These are phyloP conservation scores for Margaritispora aquatica DNA, from an alignment of 495 filamentous ascomycete species.

Conservation along the genomic window DNA sequence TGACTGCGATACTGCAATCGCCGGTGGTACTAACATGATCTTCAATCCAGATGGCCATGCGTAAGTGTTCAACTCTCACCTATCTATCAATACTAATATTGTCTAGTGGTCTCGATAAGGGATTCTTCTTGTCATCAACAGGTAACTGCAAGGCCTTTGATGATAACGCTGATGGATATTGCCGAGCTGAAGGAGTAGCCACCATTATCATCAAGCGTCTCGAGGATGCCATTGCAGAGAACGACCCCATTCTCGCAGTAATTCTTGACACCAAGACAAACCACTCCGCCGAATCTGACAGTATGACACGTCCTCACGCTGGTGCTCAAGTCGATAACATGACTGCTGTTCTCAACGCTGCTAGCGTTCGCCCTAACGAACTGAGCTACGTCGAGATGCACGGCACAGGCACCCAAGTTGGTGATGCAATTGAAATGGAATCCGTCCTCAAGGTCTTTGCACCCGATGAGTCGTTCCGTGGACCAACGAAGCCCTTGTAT, in stretches of 20 bases:
- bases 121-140: constrained; percentile 56
- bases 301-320: constrained; percentile 39
- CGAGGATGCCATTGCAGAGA: constrained; percentile 66
- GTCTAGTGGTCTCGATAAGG: constrained; percentile 54
- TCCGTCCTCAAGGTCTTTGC: constrained; percentile 77
- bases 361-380: constrained; percentile 61
- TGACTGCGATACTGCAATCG: constrained; percentile 26
- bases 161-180: constrained; percentile 72
- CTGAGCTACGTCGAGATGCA: constrained; percentile 87
- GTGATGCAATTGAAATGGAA: constrained; percentile 71
- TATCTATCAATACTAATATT: too few species aligned
- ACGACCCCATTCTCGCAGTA: constrained; percentile 66
- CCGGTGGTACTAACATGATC: constrained; percentile 72
- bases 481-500: constrained; percentile 45
- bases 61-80: too few species aligned
- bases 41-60: constrained; percentile 80
- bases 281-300: constrained; percentile 70
- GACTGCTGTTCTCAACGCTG: constrained; percentile 62
- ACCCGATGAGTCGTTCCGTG: constrained; percentile 31
- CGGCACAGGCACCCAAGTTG: constrained; percentile 78
- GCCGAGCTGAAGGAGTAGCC: constrained; percentile 64
- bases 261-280: constrained; percentile 50
- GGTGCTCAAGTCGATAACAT: constrained; percentile 50
- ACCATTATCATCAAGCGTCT: constrained; percentile 69
- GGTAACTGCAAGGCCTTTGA: constrained; percentile 53